Base-by-base conservation (phyloP, 257 asterid genomes). In the Gentiana macrophylla region DNA sequence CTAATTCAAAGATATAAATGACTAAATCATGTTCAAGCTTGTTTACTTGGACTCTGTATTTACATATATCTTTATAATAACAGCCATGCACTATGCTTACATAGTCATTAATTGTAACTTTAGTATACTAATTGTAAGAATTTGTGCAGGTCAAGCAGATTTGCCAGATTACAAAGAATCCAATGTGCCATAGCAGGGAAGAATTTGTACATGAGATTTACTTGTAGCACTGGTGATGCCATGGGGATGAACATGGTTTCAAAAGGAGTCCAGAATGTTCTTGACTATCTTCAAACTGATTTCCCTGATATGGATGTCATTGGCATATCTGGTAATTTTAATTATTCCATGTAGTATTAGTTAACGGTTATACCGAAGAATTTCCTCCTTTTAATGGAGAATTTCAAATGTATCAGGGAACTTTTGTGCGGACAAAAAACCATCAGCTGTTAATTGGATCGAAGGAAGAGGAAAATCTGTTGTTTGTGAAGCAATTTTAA, bases 171-270 rank as follows among this genome's bases (percentile, higher is more conserved):
- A 15, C 85, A 79, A 59, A 46, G 74, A 9, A 62, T 79, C 50
- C 70, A 62, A 12, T 79, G 82, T 62, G 80, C 82, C 49, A 65
- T 79, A 34, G 85, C 85, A 7, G 85, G 85, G 64, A 79, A 75
- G 63, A 79, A 79, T 62, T 36, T 79, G 32, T 79, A 67, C 60
- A 70, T 79, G 63, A 75, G 85, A 62, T 79, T 79, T 58, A 55
- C 45, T 35, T 79, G 85, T 55, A 60, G 79, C 64, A 79, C 85
- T n/a, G 85, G 82, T 50, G 85, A 79, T 68, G 85, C 85, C 38
- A 79, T 79, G 85, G 85, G 85, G 45, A 79, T 75, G 82, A 79
- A 79, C 57, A 79, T 79, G 85, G 82, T 79, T 4, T 79, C 85
- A 43, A 79, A 79, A 43, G 85, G 85, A 24, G 85, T 79, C 1